Evolutionary conservation across 23 red algal species (phyloP), one percentile per base, ranked within the genome.

Genomic region (Agarophyton chilense): DNA sequence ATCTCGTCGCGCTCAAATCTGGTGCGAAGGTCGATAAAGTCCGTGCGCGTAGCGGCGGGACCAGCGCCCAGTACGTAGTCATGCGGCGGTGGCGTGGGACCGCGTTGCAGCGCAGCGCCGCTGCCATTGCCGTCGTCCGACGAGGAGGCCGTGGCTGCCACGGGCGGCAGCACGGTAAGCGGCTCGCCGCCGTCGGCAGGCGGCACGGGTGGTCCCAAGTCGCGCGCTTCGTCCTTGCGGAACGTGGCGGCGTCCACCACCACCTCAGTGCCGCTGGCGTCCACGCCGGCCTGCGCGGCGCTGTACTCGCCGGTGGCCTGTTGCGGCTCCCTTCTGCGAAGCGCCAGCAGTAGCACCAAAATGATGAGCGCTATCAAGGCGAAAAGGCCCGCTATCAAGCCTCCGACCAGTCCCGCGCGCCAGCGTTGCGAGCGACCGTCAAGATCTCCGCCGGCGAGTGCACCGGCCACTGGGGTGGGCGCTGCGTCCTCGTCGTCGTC

Each of bases 1-100:
- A 84, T 84, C 58, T 84, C 79, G 44, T 84, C 79, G 47, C 79
- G 54, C 61, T 84, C 79, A 84, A 83, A 84, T 56, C 50, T 65
- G 25, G 53, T 70, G 5, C 61, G 54, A 54, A 84, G 58, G 11
- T 84, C 79, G 32, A 67, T 57, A 66, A 84, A 84, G 42, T 84
- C 79, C 39, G 41, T 63, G 28, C 79, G 54, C 33, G 79, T 84
- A 2, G 79, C 79, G 18, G 79, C 79, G 35, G 79, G 79, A 29
- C 79, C 79, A 9, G 79, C 79, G 32, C 79, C 79, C 19, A 84
- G 53, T 56, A 84, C 79, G 55, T 84, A 84, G 42, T 84, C 79
- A 62, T 84, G 79, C 45, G 79, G 79, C 38, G 79, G 79, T 42
- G 79, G 79, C 17, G 79, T 84, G 42, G 79, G 53, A 1, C 79